Base-by-base conservation (phyloP, 2,329 filamentous ascomycete species). In the Colletotrichum tanaceti region DNA sequence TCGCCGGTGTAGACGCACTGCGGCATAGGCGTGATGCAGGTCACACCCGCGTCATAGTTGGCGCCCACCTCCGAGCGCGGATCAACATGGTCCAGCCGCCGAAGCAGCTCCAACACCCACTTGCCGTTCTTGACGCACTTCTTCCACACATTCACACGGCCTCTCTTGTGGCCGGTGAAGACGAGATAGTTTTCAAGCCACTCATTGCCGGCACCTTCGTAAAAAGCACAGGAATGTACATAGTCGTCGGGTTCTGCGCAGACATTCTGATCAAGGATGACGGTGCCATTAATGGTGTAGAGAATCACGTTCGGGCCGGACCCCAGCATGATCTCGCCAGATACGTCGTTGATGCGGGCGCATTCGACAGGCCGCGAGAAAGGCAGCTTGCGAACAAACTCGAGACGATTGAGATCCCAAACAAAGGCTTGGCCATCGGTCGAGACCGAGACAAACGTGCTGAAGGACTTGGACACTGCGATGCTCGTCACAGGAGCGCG, bases 381-480 rank as follows among this genome's bases (percentile, higher is more conserved):
- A 0, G 89, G 89, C 24, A 95, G 83, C 78, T 89, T 91, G 52
- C 93, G 89, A 6, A 98, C 90, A 74, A 97, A 97, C 60, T 93
- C 92, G 14, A 94, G 87, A 18, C 93, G 89, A 78, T 98, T 99
- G 4, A 99, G 85, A 77, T 98, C 96, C 96, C 96, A 99, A 4
- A 98, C 84, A 74, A 97, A 90, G 13, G 94, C 90, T 46, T 93
- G 90, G 0, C 94, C 94, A 75, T 97, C 93, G 0, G 86, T 86
- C 0, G 92, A 94, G 1, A 92, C 91, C 1, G 94, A 97, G 3
- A 98, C 85, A 60, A 99, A 88, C 0, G 94, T 92, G 75, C 93
- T 94, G 78, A 98, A 97, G 0, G 93, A 92, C 71, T 94, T 91
- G 46, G 93, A 97, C 2, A 95, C 90, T 0, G 94, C 93, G 55